Percentiles rank a stretch among this genome's conserved stretches.
Evolutionary conservation across 2,329 filamentous ascomycete species (phyloP).

Genomic region (Cladosporium oxysporum): DNA sequence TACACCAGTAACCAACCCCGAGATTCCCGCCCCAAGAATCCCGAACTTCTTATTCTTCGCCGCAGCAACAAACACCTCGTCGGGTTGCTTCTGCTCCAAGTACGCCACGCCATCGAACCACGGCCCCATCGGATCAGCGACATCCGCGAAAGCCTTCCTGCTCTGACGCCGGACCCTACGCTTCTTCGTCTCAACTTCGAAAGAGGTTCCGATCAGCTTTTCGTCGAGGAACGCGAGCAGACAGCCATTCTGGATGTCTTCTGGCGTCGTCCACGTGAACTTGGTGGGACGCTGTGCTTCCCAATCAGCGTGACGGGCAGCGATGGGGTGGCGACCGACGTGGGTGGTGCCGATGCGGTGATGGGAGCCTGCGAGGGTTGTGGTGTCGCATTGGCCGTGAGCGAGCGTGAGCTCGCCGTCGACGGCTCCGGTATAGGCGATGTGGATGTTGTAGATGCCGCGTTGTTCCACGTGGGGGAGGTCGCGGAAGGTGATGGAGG

Average conservation of each 20-base stretch:
- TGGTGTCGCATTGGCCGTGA: conserved; percentile 47
- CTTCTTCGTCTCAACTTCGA: conserved; percentile 40
- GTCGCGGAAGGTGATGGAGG: conserved; percentile 28
- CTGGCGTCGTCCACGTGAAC: conserved; percentile 51
- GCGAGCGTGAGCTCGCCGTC: conserved; percentile 48
- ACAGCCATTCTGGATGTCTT: conserved; percentile 44
- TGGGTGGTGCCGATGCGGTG: conserved; percentile 41
- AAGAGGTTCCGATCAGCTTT: conserved; percentile 44
- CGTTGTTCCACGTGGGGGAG: conserved; percentile 31
- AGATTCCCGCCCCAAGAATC: conserved; percentile 67
- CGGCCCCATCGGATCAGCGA: conserved; percentile 58
- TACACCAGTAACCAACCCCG: conserved; percentile 59
- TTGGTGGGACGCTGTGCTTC: conserved; percentile 43
- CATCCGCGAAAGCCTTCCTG: conserved; percentile 37
- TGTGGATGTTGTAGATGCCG: conserved; percentile 51
- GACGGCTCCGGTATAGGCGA: conserved; percentile 47
- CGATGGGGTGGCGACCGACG: conserved; percentile 36
- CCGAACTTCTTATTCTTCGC: conserved; percentile 51
- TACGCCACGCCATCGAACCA: conserved; percentile 68
- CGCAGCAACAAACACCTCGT: conserved; percentile 52
- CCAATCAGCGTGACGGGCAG: conserved; percentile 31
- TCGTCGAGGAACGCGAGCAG: conserved; percentile 47
- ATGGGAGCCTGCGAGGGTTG: background rate
- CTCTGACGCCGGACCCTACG: conserved; percentile 39
- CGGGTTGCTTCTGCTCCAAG: conserved; percentile 57